Conservation (phyloP, 2,329 filamentous ascomycete species). For the Cladosporium sp. region DNA sequence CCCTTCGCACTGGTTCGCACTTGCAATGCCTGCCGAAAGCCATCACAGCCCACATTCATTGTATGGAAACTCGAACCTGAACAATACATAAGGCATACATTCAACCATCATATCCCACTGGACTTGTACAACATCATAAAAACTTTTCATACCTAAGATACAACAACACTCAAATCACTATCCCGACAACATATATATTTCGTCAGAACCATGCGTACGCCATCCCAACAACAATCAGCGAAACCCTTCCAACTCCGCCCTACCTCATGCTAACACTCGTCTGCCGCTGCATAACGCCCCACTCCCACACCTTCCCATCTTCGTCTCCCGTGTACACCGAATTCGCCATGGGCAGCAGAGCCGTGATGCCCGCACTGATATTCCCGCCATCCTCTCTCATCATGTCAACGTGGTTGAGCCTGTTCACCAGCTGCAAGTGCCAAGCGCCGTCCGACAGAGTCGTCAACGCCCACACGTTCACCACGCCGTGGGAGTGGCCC, state of each 20-base stretch:
- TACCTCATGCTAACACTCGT: conserved; percentile 15
- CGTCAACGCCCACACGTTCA: conserved; percentile 69
- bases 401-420: conserved; percentile 76
- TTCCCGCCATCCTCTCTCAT: conserved; percentile 62
- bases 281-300: conserved; percentile 38
- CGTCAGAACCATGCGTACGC: neutral
- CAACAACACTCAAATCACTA: neutral
- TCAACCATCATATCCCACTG: no score
- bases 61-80: no score
- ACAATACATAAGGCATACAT: no score
- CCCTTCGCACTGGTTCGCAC: no score
- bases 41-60: no score
- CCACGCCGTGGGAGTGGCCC: conserved; percentile 78
- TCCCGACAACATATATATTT: neutral
- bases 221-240: neutral
- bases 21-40: no score
- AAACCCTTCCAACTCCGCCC: neutral
- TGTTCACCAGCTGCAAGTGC: conserved; percentile 74
- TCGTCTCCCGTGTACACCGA: conserved; percentile 94
- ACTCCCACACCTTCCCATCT: conserved; percentile 70
- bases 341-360: conserved; percentile 78
- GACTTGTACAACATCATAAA: neutral
- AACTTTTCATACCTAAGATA: neutral
- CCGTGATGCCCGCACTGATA: conserved; percentile 72
- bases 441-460: conserved; percentile 65